Percentiles rank a stretch among this genome's conserved stretches.
Conservation (phyloP, 1,284 basidiomycete genomes). For the Phellopilus nigrolimitatus region DNA sequence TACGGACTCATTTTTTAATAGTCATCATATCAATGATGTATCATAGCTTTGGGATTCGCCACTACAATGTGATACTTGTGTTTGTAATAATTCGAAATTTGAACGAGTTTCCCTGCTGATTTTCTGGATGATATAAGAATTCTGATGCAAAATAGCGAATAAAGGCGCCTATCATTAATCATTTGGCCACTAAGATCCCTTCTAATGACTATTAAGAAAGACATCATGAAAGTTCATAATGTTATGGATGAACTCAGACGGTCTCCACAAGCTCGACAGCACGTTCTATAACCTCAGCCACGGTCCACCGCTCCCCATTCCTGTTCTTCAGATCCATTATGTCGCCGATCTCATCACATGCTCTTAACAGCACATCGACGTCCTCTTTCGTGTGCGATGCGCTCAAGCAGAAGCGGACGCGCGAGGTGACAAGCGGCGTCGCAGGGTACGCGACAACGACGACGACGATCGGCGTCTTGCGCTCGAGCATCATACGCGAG, state of each 20-base stretch:
- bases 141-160: not conserved
- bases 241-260: conserved; percentile 19
- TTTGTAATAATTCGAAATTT: no score
- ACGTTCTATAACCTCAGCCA: conserved; percentile 73
- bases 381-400: conserved; percentile 97
- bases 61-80: no score
- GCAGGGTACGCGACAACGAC: conserved; percentile 93
- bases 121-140: not conserved
- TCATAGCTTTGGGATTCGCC: no score
- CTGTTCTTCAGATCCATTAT: conserved; percentile 84
- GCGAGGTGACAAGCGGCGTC: conserved; percentile 84
- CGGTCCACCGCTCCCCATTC: conserved; percentile 69
- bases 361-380: conserved; percentile 80
- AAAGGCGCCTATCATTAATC: conserved; percentile 1
- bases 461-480: conserved; percentile 77
- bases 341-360: conserved; percentile 91
- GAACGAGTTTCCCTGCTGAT: no score
- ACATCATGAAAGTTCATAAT: not conserved
- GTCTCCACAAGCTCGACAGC: conserved; percentile 75
- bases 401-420: conserved; percentile 93
- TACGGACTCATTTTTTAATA: no score
- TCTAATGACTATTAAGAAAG: conserved; percentile 1
- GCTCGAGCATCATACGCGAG: conserved; percentile 83
- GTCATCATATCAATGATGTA: no score
- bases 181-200: not conserved